Base-by-base conservation (phyloP, 306 rosid genomes). In the Leucaena leucocephala region DNA sequence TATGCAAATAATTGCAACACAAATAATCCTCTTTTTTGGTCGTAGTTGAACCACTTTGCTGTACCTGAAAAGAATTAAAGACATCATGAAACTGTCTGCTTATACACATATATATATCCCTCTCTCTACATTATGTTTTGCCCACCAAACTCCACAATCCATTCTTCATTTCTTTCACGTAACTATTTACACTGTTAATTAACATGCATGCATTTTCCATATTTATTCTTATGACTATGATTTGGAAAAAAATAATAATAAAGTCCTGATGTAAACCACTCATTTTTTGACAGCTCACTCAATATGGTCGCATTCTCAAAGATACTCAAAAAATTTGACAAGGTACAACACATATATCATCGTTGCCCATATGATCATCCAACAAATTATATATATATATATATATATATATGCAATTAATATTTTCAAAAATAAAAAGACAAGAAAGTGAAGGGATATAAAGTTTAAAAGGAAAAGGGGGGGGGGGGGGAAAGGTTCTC, bases 311-410 rank as follows among this genome's bases (percentile, higher is more conserved):
- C 97, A 63, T 95, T 95, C 77, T 66, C 89, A 4, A 95, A 95
- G 72, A 95, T 95, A 38, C 83, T 95, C 1, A 95, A 95, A 89
- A 95, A 95, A 80, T 95, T 95, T 48, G 99, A 95, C 82, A 95
- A 95, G 98, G 99, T 95, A 82, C 5, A 52, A 16, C 6, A 52
- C 27, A 27, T 14, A 48, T 48, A 48, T 48, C 54, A n/a, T 48
- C 54, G 17, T 52, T 27, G 59, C 10, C 22, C 22, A 16, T 9
- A 42, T 16, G 58, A 17, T 17, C 58, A 16, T 3, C 27, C 27
- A 27, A 27, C 27, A 27, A 17, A 54, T 4, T 2, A 27, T 27
- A 27, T 27, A 27, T 27, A 1, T 9, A 66, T n/a, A n/a, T n/a
- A n/a, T n/a, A n/a, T 45, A 8, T 9, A 66, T 40, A 66, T 64